Percentiles rank a stretch among this genome's conserved stretches.
Conservation (phyloP, 2,329 filamentous ascomycete genomes). For the Trichoderma sp. region DNA sequence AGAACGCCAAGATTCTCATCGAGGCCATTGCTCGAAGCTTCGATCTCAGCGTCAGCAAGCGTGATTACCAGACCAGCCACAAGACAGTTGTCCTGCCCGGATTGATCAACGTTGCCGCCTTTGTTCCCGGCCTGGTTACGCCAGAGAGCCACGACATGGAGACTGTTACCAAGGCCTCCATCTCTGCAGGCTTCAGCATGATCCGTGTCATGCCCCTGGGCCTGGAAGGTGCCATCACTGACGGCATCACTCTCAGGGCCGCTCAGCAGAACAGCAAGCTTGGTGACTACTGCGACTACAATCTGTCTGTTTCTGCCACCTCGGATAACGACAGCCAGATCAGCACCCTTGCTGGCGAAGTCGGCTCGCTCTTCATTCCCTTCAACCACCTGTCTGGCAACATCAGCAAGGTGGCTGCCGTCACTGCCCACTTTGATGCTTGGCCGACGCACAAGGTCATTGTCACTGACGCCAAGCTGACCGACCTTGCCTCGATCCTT, state of each 20-base stretch:
- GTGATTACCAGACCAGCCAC: constrained; percentile 92
- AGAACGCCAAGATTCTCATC: constrained; percentile 96
- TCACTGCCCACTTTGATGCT: constrained; percentile 76
- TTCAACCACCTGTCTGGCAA: constrained; percentile 83
- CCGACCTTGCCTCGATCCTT: constrained; percentile 78
- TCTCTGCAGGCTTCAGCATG: constrained; percentile 79
- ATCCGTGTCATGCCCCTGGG: constrained; percentile 78
- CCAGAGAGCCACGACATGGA: constrained; percentile 69
- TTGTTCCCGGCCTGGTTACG: constrained; percentile 73
- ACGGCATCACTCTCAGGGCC: constrained; percentile 69
- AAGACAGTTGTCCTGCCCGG: constrained; percentile 73
- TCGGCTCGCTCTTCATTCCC: constrained; percentile 80
- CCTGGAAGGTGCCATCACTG: constrained; percentile 71
- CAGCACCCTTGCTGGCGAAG: constrained; percentile 70
- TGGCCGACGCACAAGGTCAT: constrained; percentile 81
- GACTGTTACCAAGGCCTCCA: constrained; percentile 71
- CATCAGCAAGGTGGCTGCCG: constrained; percentile 80
- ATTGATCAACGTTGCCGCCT: constrained; percentile 77
- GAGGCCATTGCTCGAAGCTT: constrained; percentile 92
- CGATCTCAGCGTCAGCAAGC: constrained; percentile 77
- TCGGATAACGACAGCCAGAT: constrained; percentile 63
- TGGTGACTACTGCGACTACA: constrained; percentile 75
- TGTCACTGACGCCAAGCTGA: constrained; percentile 78
- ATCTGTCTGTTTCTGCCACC: constrained; percentile 43
- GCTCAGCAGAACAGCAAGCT: constrained; percentile 72